Conservation (phyloP, 768 basidiomycete species). For the Russula sp. region DNA sequence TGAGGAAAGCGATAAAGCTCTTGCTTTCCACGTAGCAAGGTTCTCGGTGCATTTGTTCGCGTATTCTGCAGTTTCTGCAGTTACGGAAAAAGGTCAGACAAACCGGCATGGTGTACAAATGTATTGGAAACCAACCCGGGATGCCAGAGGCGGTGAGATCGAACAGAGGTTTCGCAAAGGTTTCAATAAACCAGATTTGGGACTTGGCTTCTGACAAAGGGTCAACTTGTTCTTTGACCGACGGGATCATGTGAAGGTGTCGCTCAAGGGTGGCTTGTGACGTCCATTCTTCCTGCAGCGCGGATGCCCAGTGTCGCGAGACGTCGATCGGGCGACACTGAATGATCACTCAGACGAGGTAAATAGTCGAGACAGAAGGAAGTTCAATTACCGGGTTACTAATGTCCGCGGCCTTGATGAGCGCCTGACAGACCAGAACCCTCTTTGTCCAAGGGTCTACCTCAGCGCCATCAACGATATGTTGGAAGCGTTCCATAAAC, state of each 20-base stretch:
- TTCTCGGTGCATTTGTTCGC: conserved; percentile 63
- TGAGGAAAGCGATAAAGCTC: conserved; percentile 35
- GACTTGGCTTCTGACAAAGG: conserved; percentile 63
- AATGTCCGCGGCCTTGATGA: conserved; percentile 98
- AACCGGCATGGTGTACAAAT: neutral
- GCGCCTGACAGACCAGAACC: conserved; percentile 75
- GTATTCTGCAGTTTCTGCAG: conserved; percentile 59
- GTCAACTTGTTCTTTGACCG: conserved; percentile 40
- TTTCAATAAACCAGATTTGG: conserved; percentile 84
- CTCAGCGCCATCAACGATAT: conserved; percentile 37
- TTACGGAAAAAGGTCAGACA: neutral
- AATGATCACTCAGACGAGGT: conserved; percentile 1
- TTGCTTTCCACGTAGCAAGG: conserved; percentile 58
- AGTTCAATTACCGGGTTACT: conserved; percentile 80
- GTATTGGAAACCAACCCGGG: conserved; percentile 48
- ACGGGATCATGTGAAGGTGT: conserved; percentile 60
- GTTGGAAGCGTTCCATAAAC: conserved; percentile 67
- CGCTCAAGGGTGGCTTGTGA: conserved; percentile 84
- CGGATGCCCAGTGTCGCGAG: conserved; percentile 87
- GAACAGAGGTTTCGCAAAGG: conserved; percentile 79
- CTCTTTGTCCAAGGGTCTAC: conserved; percentile 38
- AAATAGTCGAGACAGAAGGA: neutral
- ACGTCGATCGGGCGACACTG: conserved; percentile 91
- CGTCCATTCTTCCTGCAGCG: conserved; percentile 85
- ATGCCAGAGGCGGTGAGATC: conserved; percentile 65